Base-by-base conservation (phyloP, 2,329 filamentous ascomycete genomes). In the Colletotrichum higginsianum region DNA sequence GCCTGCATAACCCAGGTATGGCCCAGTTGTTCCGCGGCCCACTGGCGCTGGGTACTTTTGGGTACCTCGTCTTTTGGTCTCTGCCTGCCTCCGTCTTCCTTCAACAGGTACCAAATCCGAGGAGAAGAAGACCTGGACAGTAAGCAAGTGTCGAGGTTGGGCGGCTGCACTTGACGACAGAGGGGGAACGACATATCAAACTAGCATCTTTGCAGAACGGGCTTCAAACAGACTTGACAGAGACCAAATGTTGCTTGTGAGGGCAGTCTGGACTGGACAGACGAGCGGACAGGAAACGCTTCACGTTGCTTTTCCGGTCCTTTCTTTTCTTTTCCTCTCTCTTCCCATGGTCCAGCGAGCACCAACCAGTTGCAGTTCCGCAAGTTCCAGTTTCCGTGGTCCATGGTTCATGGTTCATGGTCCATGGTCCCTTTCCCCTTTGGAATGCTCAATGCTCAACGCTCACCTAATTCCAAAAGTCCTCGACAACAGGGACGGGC, bases 41-140 rank as follows among this genome's bases (percentile, higher is more conserved):
- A 44, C 21, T 46, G 35, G 61, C 49, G 61, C 49, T 35, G 53
- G 61, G 16, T 63, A 53, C 61, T 63, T 63, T 53, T 15, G 21
- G 49, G 49, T 63, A 63, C 61, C 12, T 52, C 15, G 35, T 30
- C 60, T n/a, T 42, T 53, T 13, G 5, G 30, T 30, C 30, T 30
- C 30, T 30, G 1, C 8, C 6, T 30, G 6, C 30, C 30, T 9
- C 30, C 30, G 30, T 30, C 30, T 30, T 30, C 30, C 30, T 9
- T 30, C 30, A 8, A 30, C 30, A 30, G 30, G 30, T 30, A 30
- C 7, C 30, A 30, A 8, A 30, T 30, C 30, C 30, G 30, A 30
- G 7, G 30, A 30, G 30, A 30, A 30, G 6, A 30, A 30, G 30
- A 30, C 30, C 30, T 30, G 7, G 7, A 30, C 30, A 9, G 30